phyloP scores from a whole-genome alignment of 495 filamentous ascomycete genomes.

The Podospora pseudopauciseta region DNA sequence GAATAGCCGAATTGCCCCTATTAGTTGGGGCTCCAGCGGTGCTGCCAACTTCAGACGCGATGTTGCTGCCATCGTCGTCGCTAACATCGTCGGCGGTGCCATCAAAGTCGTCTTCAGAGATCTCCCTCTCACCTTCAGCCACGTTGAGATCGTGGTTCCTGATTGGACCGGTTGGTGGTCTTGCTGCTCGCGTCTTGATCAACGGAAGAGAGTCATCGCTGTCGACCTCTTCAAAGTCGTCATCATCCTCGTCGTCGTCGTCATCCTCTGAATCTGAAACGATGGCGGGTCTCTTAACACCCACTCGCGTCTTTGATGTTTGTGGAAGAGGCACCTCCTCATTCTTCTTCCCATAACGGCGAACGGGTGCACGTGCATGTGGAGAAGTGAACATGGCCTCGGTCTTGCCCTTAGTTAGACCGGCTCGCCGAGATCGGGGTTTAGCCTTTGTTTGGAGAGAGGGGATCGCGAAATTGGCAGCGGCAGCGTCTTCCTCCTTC shows the following conservation, averaged over 20 bases:
- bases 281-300: neutral
- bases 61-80: neutral
- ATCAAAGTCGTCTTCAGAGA: neutral
- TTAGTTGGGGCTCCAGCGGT: neutral
- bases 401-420: neutral
- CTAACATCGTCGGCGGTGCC: neutral
- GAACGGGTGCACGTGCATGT: too few species aligned
- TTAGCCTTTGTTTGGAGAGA: neutral
- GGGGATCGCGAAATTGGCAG: constrained; percentile 3
- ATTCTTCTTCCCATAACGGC: too few species aligned
- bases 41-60: neutral
- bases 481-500: constrained; percentile 53
- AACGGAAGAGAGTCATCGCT: constrained; percentile 4
- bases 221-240: constrained; percentile 12
- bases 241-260: constrained; percentile 4
- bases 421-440: neutral
- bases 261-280: neutral
- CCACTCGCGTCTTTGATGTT: constrained; percentile 2
- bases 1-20: constrained; percentile 5
- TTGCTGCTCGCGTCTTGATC: neutral
- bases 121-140: neutral
- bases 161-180: neutral
- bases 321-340: neutral
- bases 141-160: neutral
- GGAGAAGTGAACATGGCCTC: too few species aligned